Evolutionary conservation across 2,329 filamentous ascomycete species (phyloP).

Genomic region (Colletotrichum sp.): DNA sequence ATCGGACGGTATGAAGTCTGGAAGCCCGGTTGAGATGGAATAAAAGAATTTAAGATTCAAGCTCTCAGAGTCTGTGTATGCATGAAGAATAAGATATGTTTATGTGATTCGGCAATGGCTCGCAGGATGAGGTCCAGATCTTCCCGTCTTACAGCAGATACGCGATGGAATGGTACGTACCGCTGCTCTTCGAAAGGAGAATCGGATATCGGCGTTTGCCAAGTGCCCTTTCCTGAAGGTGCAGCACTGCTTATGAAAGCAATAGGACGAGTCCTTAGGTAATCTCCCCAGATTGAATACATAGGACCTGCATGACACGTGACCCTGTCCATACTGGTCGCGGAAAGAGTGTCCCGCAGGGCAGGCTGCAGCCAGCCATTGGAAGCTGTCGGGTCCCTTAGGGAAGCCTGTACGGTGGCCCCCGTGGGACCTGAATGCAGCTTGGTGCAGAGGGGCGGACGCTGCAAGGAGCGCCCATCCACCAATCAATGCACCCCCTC

Average conservation of each 20-base stretch:
- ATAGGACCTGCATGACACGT: neutral
- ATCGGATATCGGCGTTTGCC: neutral
- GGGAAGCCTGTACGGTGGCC: neutral
- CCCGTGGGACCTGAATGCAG: neutral
- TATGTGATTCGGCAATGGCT: neutral
- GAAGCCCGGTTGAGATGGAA: neutral
- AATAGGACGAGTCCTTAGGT: neutral
- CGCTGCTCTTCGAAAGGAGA: neutral
- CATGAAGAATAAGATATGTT: neutral
- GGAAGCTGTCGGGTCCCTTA: neutral
- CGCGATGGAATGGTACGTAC: neutral
- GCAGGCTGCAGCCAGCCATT: neutral
- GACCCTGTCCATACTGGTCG: neutral
- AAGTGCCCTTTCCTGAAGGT: neutral
- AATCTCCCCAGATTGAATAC: neutral
- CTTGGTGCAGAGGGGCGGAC: neutral
- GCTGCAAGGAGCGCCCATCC: conserved; percentile 7
- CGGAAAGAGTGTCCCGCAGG: neutral
- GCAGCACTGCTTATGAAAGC: neutral
- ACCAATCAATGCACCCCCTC: conserved; percentile 17
- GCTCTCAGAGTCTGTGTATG: neutral
- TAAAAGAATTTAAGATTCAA: neutral
- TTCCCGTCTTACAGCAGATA: neutral
- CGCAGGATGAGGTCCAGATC: neutral
- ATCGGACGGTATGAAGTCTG: neutral